Conservation (phyloP, 176 grass and related monocot genomes). For the Triticum urartu region DNA sequence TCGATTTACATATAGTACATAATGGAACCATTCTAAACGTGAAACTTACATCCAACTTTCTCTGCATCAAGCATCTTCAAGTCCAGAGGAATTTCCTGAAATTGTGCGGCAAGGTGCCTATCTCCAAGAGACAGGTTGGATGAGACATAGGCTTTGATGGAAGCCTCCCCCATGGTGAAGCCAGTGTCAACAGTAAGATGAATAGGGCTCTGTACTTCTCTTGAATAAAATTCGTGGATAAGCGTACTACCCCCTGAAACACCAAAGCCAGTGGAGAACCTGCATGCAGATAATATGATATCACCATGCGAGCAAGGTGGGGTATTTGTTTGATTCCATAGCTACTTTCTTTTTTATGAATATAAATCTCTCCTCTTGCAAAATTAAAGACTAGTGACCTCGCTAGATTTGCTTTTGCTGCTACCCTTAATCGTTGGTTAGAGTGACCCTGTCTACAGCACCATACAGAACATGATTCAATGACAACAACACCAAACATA, state of each 20-base stretch:
- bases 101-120: conserved; percentile 75
- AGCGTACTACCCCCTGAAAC: conserved; percentile 83
- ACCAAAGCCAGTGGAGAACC: conserved; percentile 96
- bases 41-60: conserved; percentile 80
- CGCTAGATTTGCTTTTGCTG: not conserved
- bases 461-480: not conserved
- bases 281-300: conserved; percentile 27
- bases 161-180: conserved; percentile 80
- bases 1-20: not conserved
- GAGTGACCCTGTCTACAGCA: too few relatives aligned
- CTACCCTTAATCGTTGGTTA: not conserved
- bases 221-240: conserved; percentile 93
- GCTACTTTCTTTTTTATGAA: not conserved
- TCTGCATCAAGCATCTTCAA: conserved; percentile 82
- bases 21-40: not conserved
- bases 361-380: not conserved
- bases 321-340: not conserved
- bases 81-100: conserved; percentile 95
- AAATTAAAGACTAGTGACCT: not conserved
- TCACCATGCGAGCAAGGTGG: not conserved
- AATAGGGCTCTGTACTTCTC: conserved; percentile 72
- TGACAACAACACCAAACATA: not conserved
- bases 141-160: conserved; percentile 85
- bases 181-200: conserved; percentile 90
- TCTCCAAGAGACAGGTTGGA: conserved; percentile 75